Conservation (phyloP, 345 rosid genomes). For the Ailanthus altissimus region DNA sequence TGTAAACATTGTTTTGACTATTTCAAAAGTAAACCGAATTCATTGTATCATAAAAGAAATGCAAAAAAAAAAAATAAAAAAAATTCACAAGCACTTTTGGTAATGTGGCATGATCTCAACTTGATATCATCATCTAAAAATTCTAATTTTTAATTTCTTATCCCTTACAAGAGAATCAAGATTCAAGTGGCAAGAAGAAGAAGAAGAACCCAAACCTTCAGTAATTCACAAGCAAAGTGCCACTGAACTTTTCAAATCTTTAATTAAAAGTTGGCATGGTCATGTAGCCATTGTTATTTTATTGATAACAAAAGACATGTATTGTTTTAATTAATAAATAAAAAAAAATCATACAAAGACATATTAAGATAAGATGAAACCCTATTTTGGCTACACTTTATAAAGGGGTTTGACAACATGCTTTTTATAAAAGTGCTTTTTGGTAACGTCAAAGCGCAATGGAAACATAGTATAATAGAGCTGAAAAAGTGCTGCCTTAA, state of each 20-base stretch:
- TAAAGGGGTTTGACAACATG: background rate
- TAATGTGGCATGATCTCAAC: background rate
- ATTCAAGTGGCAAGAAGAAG: no score
- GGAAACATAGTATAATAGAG: background rate
- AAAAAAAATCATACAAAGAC: background rate
- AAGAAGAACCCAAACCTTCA: constrained; percentile 2
- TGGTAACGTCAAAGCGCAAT: background rate
- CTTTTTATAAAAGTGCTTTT: background rate
- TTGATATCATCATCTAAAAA: background rate
- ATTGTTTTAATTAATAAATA: no score
- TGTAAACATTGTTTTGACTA: no score
- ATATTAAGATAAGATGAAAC: background rate
- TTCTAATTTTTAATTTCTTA: background rate
- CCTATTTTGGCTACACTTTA: background rate
- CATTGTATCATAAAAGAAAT: background rate
- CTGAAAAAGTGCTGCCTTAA: background rate
- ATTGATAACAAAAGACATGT: background rate
- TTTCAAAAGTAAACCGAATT: background rate
- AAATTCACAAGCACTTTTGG: background rate
- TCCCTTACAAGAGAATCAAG: background rate
- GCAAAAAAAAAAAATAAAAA: no score
- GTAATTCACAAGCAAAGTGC: constrained; percentile 1
- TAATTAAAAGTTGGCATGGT: background rate
- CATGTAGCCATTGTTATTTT: background rate
- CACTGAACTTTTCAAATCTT: background rate